Conservation (phyloP, 208 protist species). For the Spongospora subterranea region DNA sequence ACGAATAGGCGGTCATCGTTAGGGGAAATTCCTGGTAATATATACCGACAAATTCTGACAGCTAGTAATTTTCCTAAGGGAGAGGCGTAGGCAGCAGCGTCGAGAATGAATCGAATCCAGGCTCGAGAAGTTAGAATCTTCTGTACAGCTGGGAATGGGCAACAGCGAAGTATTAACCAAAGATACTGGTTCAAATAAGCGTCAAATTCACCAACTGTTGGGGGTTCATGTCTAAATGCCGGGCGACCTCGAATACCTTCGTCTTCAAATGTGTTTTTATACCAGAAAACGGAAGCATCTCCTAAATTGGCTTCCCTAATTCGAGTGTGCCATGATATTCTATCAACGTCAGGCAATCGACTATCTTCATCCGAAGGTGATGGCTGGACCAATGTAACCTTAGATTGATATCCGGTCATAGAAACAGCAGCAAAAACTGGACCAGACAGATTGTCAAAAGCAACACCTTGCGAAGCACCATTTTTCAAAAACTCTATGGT, state of each 20-base stretch:
- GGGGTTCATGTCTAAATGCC: not conserved
- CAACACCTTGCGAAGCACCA: slow-evolving; percentile 58
- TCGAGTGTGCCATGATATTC: slow-evolving; percentile 4
- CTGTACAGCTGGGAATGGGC: slow-evolving; percentile 41
- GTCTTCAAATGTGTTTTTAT: slow-evolving; percentile 35
- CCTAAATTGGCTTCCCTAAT: slow-evolving; percentile 35
- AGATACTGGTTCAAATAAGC: slow-evolving; percentile 62
- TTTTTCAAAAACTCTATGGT: slow-evolving; percentile 63
- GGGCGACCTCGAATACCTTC: slow-evolving; percentile 41
- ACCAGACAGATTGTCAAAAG: slow-evolving; percentile 63
- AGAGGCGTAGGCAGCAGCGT: not conserved
- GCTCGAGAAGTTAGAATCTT: slow-evolving; percentile 8
- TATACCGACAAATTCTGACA: slow-evolving; percentile 44
- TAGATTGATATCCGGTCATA: slow-evolving; percentile 50
- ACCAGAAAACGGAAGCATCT: slow-evolving; percentile 44
- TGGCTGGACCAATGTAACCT: not conserved
- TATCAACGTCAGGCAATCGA: not conserved
- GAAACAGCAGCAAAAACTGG: slow-evolving; percentile 63
- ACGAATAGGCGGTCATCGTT: slow-evolving; percentile 34
- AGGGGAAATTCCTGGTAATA: slow-evolving; percentile 39
- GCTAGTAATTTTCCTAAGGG: not conserved
- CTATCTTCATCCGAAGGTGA: not conserved
- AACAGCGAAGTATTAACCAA: slow-evolving; percentile 53
- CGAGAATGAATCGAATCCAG: slow-evolving; percentile 41
- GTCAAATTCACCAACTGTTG: slow-evolving; percentile 56